phyloP scores from a whole-genome alignment of 257 asterid species.

The Ophiorrhiza pumila region DNA sequence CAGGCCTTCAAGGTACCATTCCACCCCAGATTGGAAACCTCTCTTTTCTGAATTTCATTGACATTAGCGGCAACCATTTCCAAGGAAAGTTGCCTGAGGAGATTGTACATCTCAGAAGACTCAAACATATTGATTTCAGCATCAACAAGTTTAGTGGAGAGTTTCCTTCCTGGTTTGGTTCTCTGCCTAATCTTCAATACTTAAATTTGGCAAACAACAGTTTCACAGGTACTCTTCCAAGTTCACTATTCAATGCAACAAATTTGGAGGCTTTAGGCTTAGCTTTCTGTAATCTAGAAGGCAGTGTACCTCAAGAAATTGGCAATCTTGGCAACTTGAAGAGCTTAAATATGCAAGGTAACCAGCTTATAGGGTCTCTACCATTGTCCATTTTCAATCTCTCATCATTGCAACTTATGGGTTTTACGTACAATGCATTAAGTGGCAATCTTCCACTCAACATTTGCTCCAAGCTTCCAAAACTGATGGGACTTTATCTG shows the following conservation, averaged over 20 bases:
- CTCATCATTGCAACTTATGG: conserved; percentile 9
- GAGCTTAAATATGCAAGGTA: not conserved
- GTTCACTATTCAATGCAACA: conserved; percentile 18
- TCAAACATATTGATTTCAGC: conserved; percentile 7
- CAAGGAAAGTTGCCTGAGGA: conserved; percentile 23
- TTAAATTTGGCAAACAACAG: not conserved
- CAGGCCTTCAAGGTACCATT: conserved; percentile 5
- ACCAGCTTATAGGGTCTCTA: conserved; percentile 21
- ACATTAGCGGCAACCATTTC: conserved; percentile 25
- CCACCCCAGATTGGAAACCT: conserved; percentile 6
- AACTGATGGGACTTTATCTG: not conserved
- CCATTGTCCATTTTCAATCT: conserved; percentile 21
- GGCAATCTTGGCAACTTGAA: conserved; percentile 1
- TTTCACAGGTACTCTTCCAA: conserved; percentile 20
- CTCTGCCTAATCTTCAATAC: conserved; percentile 12
- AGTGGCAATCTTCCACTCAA: conserved; percentile 18
- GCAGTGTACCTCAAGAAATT: conserved; percentile 14
- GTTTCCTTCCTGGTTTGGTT: conserved; percentile 21
- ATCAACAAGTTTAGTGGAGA: conserved; percentile 23
- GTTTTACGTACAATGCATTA: not conserved
- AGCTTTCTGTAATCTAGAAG: not conserved
- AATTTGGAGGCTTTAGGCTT: not conserved
- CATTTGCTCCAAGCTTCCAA: conserved; percentile 17
- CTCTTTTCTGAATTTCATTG: conserved; percentile 26
- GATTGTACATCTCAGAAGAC: not conserved